These are phyloP conservation scores for Bombardia bombarda DNA, from an alignment of 495 filamentous ascomycete species.

Conservation along the genomic window DNA sequence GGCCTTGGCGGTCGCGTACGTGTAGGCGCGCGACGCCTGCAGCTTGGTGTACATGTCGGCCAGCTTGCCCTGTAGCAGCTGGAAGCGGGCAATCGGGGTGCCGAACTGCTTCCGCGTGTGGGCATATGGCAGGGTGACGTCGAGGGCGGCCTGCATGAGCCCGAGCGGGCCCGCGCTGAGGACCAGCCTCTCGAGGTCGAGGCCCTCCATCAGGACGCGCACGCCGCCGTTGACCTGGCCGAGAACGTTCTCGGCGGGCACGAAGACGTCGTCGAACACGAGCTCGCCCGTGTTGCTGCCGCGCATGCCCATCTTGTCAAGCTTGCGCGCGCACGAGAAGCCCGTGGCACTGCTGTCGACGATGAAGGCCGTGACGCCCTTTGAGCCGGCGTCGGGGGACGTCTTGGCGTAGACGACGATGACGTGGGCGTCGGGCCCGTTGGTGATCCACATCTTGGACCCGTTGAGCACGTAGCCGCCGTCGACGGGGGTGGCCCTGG, in stretches of 20 bases:
- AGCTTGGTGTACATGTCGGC: slow-evolving; percentile 97
- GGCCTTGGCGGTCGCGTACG: slow-evolving; percentile 62
- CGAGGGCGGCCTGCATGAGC: slow-evolving; percentile 88
- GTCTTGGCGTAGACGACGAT: slow-evolving; percentile 97
- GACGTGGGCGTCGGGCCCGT: slow-evolving; percentile 85
- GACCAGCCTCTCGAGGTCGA: slow-evolving; percentile 90
- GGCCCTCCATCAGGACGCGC: slow-evolving; percentile 87
- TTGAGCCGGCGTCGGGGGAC: slow-evolving; percentile 66
- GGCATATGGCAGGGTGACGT: slow-evolving; percentile 81
- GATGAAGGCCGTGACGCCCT: slow-evolving; percentile 93
- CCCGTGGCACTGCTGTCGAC: slow-evolving; percentile 62
- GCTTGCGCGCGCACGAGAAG: slow-evolving; percentile 81
- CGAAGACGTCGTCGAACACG: slow-evolving; percentile 86
- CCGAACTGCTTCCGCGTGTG: slow-evolving; percentile 88
- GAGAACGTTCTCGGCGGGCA: slow-evolving; percentile 73
- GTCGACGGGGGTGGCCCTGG: slow-evolving; percentile 66
- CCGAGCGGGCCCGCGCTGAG: slow-evolving; percentile 87
- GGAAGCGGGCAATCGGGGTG: slow-evolving; percentile 81
- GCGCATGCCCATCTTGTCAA: slow-evolving; percentile 98
- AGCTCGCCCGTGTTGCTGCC: slow-evolving; percentile 95
- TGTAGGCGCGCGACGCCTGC: slow-evolving; percentile 72
- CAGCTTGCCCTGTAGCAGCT: slow-evolving; percentile 86
- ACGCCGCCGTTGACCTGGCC: slow-evolving; percentile 77
- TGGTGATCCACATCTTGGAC: slow-evolving; percentile 99
- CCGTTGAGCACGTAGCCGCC: slow-evolving; percentile 84